Evolutionary conservation across 495 filamentous ascomycete genomes (phyloP).

Genomic region (Pyrenopolyporus hunteri): DNA sequence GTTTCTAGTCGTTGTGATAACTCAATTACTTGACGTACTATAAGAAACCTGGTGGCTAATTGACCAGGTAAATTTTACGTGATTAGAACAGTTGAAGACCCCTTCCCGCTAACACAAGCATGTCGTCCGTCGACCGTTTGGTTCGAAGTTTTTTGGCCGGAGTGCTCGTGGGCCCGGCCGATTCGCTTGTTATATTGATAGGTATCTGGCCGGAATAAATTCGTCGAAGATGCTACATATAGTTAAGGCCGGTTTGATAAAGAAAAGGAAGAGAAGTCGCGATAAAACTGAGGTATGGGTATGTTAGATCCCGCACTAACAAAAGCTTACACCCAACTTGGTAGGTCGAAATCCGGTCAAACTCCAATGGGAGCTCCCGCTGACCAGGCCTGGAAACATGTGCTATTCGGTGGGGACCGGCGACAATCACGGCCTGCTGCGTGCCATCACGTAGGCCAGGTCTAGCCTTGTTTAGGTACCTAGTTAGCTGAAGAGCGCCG

Average conservation of each 20-base stretch:
- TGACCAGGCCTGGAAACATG: conserved; percentile 31
- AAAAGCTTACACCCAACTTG: conserved; percentile 7
- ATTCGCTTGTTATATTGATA: too few relatives aligned
- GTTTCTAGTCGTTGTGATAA: background rate
- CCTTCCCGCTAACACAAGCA: too few relatives aligned
- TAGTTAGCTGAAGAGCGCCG: conserved; percentile 25
- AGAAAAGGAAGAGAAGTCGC: background rate
- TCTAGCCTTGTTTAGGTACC: conserved; percentile 29
- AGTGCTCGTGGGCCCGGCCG: too few relatives aligned
- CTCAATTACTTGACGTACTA: background rate
- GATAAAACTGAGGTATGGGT: background rate
- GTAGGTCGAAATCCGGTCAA: conserved; percentile 8
- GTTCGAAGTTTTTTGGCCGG: too few relatives aligned
- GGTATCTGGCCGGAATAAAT: too few relatives aligned
- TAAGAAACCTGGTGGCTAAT: background rate
- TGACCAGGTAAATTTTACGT: conserved; percentile 8
- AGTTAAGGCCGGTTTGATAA: too few relatives aligned
- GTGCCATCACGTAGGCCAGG: conserved; percentile 17
- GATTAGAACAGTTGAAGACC: conserved; percentile 1
- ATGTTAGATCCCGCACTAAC: conserved; percentile 14
- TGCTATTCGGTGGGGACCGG: conserved; percentile 27
- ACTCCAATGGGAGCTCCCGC: conserved; percentile 35
- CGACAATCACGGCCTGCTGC: conserved; percentile 28
- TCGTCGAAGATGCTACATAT: too few relatives aligned
- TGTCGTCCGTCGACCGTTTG: too few relatives aligned